Base-by-base conservation (phyloP, 805 yeast genomes). In the Zygoascus ofunaensis region DNA sequence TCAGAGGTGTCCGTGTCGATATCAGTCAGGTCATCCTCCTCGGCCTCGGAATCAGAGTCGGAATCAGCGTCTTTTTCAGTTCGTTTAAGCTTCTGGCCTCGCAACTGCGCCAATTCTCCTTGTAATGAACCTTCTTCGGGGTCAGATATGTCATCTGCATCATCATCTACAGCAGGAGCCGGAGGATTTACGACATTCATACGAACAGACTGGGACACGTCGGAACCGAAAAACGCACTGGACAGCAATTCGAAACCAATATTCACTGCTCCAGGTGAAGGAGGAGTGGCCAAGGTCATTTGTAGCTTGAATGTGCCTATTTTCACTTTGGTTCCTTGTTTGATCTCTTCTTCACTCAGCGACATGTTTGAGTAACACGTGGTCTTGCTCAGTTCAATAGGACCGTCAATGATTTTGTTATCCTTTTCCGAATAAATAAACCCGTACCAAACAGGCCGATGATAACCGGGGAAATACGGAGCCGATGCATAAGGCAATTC, bases 141-240 rank as follows among this genome's bases (percentile, higher is more conserved):
- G 43, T 77, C 85, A 34, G 82, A 78, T 43, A 81, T 77, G 43
- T 73, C 85, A 45, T 75, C 71, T 24, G 65, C 63, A 2, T 62
- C 67, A 12, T 57, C 62, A 14, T 68, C 73, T n/a, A 61, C 67
- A 5, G 60, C 64, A n/a, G 45, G 46, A 0, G 32, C 49, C 41
- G 80, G 74, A 28, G 80, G 74, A 19, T 76, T 71, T 53, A 74
- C 70, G 30, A 89, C 94, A n/a, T 73, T 69, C 80, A 89, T 73
- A 20, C 67, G 66, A 39, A 86, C 63, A 7, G 89, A 82, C 49
- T 80, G 73, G 51, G 81, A 86, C 20, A 86, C 60, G 59, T 90
- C 97, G 17, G 76, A 65, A 4, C 95, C 95, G 60, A 85, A 86
- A 61, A 86, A 89, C 37, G 83, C 79, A 43, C 83, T 73, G 44